Evolutionary conservation across 2,329 filamentous ascomycete genomes (phyloP).

Genomic region (Trichoderma sp.): DNA sequence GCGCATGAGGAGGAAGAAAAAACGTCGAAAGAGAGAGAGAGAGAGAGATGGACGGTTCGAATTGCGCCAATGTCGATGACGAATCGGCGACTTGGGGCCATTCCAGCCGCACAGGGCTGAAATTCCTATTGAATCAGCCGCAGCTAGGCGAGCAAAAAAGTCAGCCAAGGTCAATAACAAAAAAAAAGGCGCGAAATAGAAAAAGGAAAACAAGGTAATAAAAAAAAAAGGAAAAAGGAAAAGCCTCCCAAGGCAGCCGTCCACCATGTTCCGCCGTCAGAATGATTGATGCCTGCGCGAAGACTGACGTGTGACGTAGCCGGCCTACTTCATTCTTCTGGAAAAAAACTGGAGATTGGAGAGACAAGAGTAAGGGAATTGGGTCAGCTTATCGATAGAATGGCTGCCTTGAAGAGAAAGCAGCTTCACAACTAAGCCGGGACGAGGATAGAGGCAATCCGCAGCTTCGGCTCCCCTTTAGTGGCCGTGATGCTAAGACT

Average conservation of each 20-base stretch:
- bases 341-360: not conserved
- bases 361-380: not conserved
- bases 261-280: not conserved
- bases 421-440: not conserved
- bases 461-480: conserved; percentile 16
- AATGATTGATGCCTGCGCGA: not conserved
- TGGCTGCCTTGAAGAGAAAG: not conserved
- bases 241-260: not conserved
- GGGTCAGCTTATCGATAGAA: conserved; percentile 13
- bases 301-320: not conserved
- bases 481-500: conserved; percentile 11
- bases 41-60: not conserved
- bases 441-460: not conserved
- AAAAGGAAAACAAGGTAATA: not conserved
- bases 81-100: not conserved
- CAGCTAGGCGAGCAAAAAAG: not conserved
- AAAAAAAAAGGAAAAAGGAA: not conserved
- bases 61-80: not conserved
- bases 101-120: conserved; percentile 14
- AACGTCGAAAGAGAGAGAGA: no score
- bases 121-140: conserved; percentile 1
- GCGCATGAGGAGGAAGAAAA: not conserved
- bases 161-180: not conserved
- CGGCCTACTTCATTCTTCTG: not conserved
- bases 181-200: not conserved